Conservation (phyloP, 2,329 filamentous ascomycete genomes). For the Aspergillus quadricinctus region DNA sequence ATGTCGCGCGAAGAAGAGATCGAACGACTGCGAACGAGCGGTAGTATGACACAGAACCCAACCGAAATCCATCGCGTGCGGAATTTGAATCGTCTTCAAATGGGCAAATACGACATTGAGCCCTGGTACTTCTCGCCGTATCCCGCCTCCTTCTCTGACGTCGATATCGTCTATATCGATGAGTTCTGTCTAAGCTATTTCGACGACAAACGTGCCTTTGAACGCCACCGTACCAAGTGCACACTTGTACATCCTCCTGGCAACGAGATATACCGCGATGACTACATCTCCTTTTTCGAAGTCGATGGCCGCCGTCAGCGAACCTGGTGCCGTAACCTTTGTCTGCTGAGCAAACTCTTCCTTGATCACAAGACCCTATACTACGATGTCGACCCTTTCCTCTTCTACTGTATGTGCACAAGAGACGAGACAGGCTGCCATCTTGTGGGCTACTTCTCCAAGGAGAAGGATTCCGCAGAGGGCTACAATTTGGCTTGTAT, state of each 20-base stretch:
- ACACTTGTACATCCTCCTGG: constrained; percentile 87
- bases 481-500: constrained; percentile 99
- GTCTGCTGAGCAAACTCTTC: constrained; percentile 91
- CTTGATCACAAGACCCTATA: constrained; percentile 98
- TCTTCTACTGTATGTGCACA: constrained; percentile 96
- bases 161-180: constrained; percentile 91
- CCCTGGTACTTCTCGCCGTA: constrained; percentile 99
- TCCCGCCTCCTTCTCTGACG: constrained; percentile 79
- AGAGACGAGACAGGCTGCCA: constrained; percentile 89
- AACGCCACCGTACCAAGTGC: constrained; percentile 84
- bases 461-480: constrained; percentile 95
- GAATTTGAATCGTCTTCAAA: constrained; percentile 90
- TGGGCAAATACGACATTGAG: constrained; percentile 86
- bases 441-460: constrained; percentile 98
- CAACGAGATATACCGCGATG: constrained; percentile 95
- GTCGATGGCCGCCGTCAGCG: constrained; percentile 96
- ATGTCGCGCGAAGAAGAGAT: constrained; percentile 81
- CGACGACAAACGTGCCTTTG: constrained; percentile 74
- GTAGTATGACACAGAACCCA: constrained; percentile 98
- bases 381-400: constrained; percentile 94
- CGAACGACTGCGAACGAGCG: constrained; percentile 87
- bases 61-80: constrained; percentile 93
- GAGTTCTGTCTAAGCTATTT: constrained; percentile 96
- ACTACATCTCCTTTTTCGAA: constrained; percentile 90
- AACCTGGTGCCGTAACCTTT: constrained; percentile 98